Evolutionary conservation across 495 filamentous ascomycete species (phyloP), one percentile per base, ranked within the genome.

Genomic region (Astrothelium subdiscretum): DNA sequence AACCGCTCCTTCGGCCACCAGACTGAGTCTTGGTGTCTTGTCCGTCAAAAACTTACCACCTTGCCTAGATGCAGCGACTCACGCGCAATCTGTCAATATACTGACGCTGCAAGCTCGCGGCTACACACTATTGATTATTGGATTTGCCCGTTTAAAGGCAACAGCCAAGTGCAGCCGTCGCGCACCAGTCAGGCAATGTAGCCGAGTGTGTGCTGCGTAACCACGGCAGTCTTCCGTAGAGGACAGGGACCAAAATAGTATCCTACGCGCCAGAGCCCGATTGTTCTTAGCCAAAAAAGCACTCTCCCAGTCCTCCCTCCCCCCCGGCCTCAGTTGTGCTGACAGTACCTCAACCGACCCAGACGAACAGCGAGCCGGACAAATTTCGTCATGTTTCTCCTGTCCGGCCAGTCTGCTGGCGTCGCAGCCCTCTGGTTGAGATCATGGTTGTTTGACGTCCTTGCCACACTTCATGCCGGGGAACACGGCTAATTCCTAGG

Each of bases 181-280:
- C 35, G 35, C 35, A 38, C 15, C 24, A 27, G 4, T 29, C 4
- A 20, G 20, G 48, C 29, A 26, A 54, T 8, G 48, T 54, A 54
- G 48, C 48, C 48, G 48, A 54, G 48, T 54, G 26, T 54, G 48
- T n/a, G n/a, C n/a, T n/a, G n/a, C n/a, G n/a, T n/a, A n/a, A n/a
- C n/a, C n/a, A n/a, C n/a, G n/a, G n/a, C n/a, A n/a, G n/a, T n/a
- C n/a, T n/a, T n/a, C n/a, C n/a, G n/a, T n/a, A n/a, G n/a, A n/a
- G n/a, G n/a, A n/a, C n/a, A 29, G 48, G 22, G 12, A 54, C 48
- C 48, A 54, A 54, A 54, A 54, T 54, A 54, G 48, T 29, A 54
- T 24, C 48, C 24, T 54, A 54, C 22, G 48, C 48, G 48, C 48
- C 48, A 54, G 15, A 4, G 48, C 48, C 24, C 48, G 24, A 54